These are phyloP conservation scores for Boletus edulis DNA, from an alignment of 768 basidiomycete genomes.

Conservation along the genomic window DNA sequence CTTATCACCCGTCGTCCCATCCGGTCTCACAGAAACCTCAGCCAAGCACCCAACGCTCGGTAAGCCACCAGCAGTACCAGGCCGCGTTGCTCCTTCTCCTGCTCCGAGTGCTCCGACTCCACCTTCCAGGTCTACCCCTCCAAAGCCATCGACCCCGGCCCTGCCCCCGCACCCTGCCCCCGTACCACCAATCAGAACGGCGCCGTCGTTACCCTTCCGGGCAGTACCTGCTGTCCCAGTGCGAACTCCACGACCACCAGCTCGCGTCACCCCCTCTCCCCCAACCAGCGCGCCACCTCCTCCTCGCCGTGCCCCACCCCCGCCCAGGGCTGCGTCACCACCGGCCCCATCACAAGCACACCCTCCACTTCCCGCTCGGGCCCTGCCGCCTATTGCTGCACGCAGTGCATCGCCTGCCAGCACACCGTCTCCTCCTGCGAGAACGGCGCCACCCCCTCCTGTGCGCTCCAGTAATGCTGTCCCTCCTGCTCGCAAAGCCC, in stretches of 20 bases:
- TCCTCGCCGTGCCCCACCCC: constrained; percentile 33
- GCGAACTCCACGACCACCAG: constrained; percentile 42
- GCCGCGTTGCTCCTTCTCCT: constrained; percentile 36
- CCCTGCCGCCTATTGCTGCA: constrained; percentile 27
- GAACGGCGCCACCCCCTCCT: constrained; percentile 25
- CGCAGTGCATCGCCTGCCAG: constrained; percentile 21
- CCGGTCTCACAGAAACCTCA: constrained; percentile 26
- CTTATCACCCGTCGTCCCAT: constrained; percentile 2
- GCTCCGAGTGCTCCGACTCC: constrained; percentile 26
- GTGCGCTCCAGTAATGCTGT: constrained; percentile 21
- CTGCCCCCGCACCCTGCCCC: constrained; percentile 33
- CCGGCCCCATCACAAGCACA: constrained; percentile 23
- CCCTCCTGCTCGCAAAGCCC: constrained; percentile 34
- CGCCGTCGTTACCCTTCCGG: constrained; percentile 39
- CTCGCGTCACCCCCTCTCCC: constrained; percentile 32
- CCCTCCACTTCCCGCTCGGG: constrained; percentile 26
- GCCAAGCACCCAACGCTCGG: constrained; percentile 63
- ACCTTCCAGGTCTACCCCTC: constrained; percentile 32
- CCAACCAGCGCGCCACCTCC: constrained; percentile 19
- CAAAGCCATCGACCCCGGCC: constrained; percentile 30
- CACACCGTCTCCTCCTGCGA: constrained; percentile 12
- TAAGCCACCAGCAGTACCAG: constrained; percentile 66
- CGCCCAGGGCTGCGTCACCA: constrained; percentile 30
- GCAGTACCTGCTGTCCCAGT: constrained; percentile 39
- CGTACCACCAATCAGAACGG: constrained; percentile 35